Evolutionary conservation across 2,329 filamentous ascomycete species (phyloP).

Genomic region (Aspergillus sp.): DNA sequence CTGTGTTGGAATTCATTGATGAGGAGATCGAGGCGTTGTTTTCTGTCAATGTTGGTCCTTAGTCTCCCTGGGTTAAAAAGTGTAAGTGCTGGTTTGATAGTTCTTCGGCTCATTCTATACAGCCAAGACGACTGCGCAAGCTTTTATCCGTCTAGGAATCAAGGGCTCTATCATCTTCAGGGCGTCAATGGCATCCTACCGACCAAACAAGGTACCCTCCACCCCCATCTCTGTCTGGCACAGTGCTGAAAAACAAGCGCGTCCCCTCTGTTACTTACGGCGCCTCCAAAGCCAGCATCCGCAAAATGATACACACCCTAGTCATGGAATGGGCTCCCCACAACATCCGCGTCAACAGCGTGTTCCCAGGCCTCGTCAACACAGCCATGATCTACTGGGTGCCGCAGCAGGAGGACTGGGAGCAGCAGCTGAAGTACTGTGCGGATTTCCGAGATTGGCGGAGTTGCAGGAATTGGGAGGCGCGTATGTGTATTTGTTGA

Average conservation of each 20-base stretch:
- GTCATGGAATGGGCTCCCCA: conserved; percentile 64
- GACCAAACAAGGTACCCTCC: conserved; percentile 34
- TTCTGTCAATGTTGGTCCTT: conserved; percentile 28
- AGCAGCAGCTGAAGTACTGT: conserved; percentile 49
- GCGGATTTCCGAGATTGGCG: conserved; percentile 47
- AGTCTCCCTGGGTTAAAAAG: background rate
- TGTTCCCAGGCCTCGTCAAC: conserved; percentile 30
- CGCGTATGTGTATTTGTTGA: conserved; percentile 44
- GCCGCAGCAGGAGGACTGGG: conserved; percentile 45
- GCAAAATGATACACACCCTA: conserved; percentile 43
- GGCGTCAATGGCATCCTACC: conserved; percentile 37
- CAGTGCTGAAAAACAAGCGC: conserved; percentile 3
- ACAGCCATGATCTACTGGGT: conserved; percentile 45
- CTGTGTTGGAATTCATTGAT: conserved; percentile 45
- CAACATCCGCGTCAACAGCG: conserved; percentile 62
- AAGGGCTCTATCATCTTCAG: conserved; percentile 44
- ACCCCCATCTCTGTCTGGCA: background rate
- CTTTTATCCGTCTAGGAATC: conserved; percentile 41
- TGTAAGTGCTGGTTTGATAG: background rate
- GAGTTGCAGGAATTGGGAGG: conserved; percentile 47
- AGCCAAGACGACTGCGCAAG: conserved; percentile 37
- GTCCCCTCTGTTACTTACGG: conserved; percentile 38
- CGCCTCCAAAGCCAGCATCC: conserved; percentile 39
- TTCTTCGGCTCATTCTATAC: conserved; percentile 42
- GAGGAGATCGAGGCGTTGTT: conserved; percentile 43